Conservation (phyloP, 2,329 filamentous ascomycete genomes). For the Tolypocladium paradoxum region DNA sequence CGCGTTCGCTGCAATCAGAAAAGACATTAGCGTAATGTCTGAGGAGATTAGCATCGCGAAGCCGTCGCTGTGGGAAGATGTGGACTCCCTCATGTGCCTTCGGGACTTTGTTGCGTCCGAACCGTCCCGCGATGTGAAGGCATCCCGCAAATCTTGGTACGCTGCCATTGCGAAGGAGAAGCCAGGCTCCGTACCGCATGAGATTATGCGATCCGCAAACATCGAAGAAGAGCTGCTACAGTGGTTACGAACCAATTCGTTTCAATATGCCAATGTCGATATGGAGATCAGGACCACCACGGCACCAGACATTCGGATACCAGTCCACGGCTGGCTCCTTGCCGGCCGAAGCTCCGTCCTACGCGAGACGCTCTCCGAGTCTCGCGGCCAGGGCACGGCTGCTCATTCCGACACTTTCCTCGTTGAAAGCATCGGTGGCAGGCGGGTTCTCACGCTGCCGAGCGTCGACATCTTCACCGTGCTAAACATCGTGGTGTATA, state of each 20-base stretch:
- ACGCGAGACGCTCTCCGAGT: slow-evolving; percentile 48
- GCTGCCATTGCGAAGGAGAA: slow-evolving; percentile 27
- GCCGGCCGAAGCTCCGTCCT: slow-evolving; percentile 62
- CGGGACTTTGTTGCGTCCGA: slow-evolving; percentile 41
- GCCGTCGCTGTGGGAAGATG: slow-evolving; percentile 63
- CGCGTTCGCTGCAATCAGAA: slow-evolving; percentile 77
- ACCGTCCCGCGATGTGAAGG: slow-evolving; percentile 14
- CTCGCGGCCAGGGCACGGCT: slow-evolving; percentile 26
- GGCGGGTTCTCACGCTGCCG: slow-evolving; percentile 51
- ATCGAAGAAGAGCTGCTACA: slow-evolving; percentile 51
- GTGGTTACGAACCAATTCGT: slow-evolving; percentile 32
- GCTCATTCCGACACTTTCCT: slow-evolving; percentile 16
- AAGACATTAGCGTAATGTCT: slow-evolving; percentile 72
- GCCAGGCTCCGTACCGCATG: slow-evolving; percentile 37
- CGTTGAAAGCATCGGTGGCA: slow-evolving; percentile 31
- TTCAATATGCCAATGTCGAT: slow-evolving; percentile 30
- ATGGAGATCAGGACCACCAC: slow-evolving; percentile 43
- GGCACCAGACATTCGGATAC: slow-evolving; percentile 59
- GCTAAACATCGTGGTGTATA: slow-evolving; percentile 67
- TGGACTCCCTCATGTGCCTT: slow-evolving; percentile 61
- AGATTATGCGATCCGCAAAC: slow-evolving; percentile 51
- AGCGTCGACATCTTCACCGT: slow-evolving; percentile 66
- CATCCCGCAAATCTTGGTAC: slow-evolving; percentile 29
- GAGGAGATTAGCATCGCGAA: slow-evolving; percentile 56
- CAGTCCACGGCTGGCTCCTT: slow-evolving; percentile 74